Evolutionary conservation across 148 eudicot genomes (phyloP), one percentile per base, ranked within the genome.

Genomic region (Rhododendron kiyosumense): DNA sequence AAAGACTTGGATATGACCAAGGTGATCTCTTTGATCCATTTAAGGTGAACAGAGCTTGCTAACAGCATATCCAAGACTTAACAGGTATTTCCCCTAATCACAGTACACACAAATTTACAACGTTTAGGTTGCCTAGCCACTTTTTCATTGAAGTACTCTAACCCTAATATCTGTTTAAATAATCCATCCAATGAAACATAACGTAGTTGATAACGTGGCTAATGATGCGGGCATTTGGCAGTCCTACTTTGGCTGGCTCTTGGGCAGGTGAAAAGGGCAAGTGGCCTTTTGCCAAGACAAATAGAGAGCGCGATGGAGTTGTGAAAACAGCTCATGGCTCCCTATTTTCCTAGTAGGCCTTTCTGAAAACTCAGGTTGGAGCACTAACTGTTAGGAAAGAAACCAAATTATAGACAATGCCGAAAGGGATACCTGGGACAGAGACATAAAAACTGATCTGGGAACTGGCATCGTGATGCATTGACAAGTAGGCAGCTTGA

Each of bases 401-500:
- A 30, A 75, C 79, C 24, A 17, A 36, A 75, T 20, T 83, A 32
- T 26, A 6, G 63, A 52, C 49, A 75, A 83, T 13, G 51, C 18
- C 65, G 7, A 51, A 61, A 12, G 24, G 41, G 75, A 73, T 94
- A 94, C 99, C 99, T 87, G 99, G 99, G 73, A 96, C 98, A 2
- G 96, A 94, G 73, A 93, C 94, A 87, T 96, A 96, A 87, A 91
- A 96, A 63, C 93, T 93, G 45, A 96, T 94, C 84, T 92, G 93
- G 83, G 89, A 85, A 74, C 84, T 89, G 46, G 92, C 93, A 79
- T 91, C 88, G 86, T 96, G 98, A 86, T 96, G 95, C 91, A 49
- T 89, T 85, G 99, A 96, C 84, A 95, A 83, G 86, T 91, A 96
- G 78, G 99, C 98, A 78, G 99, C 99, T 94, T 96, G 96, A 57